Evolutionary conservation across 768 basidiomycete genomes (phyloP).

Genomic region (Sistotremastrum suecicum): DNA sequence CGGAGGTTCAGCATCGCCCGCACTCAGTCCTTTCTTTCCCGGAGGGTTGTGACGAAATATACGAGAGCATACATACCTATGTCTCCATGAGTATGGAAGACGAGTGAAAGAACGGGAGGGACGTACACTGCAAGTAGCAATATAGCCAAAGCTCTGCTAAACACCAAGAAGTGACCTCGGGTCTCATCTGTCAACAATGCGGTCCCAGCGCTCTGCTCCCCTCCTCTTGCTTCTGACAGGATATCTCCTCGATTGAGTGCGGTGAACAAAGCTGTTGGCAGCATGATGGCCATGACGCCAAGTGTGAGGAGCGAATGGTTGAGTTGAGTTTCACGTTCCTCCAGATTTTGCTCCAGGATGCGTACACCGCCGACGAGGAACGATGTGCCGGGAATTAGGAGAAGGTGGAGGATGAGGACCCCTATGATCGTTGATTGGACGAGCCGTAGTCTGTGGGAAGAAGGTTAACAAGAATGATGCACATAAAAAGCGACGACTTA

Average conservation of each 20-base stretch:
- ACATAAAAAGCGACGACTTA: constrained; percentile 20
- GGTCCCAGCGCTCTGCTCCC: constrained; percentile 5
- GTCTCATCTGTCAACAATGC: constrained; percentile 27
- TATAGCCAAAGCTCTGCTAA: constrained; percentile 54
- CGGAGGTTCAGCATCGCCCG: constrained; percentile 26
- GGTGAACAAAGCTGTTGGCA: constrained; percentile 58
- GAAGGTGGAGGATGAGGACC: constrained; percentile 58
- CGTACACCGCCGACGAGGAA: constrained; percentile 58
- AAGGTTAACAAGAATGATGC: background rate
- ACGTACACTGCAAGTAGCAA: constrained; percentile 47
- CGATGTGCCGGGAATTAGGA: constrained; percentile 54
- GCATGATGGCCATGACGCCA: constrained; percentile 38
- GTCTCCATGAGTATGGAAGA: background rate
- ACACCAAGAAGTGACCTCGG: constrained; percentile 34
- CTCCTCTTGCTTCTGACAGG: background rate
- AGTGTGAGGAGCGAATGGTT: constrained; percentile 51
- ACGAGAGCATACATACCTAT: constrained; percentile 51
- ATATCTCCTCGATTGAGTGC: constrained; percentile 29
- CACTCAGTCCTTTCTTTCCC: constrained; percentile 35
- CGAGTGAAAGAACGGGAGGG: background rate
- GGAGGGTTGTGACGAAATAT: constrained; percentile 62
- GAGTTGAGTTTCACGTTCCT: constrained; percentile 48
- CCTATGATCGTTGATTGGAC: constrained; percentile 59
- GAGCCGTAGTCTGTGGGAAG: constrained; percentile 32
- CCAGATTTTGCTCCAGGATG: constrained; percentile 51